These are phyloP conservation scores for Sequoia sempervirens DNA, from an alignment of 75 land plant genomes.

Conservation along the genomic window DNA sequence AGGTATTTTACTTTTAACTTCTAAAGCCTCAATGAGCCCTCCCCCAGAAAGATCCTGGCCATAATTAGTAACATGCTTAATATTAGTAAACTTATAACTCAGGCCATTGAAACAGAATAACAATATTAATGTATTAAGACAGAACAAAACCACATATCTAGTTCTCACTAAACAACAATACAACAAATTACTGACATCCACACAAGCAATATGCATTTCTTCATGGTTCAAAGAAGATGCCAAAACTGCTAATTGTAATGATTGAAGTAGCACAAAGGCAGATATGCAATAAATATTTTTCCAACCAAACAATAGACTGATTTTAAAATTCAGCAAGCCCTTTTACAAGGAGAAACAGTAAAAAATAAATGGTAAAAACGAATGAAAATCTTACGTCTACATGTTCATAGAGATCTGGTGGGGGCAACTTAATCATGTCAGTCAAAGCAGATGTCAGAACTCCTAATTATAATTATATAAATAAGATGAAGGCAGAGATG, in stretches of 20 bases:
- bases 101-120: background rate
- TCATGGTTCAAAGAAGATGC: background rate
- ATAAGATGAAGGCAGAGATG: background rate
- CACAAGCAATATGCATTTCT: background rate
- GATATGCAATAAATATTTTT: background rate
- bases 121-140: background rate
- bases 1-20: conserved; percentile 63
- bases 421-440: conserved; percentile 53
- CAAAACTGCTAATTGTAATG: background rate
- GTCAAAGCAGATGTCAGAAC: background rate
- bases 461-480: background rate
- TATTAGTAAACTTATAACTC: background rate
- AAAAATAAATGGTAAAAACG: background rate
- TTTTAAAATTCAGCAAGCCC: background rate
- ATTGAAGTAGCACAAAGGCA: background rate
- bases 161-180: background rate
- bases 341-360: background rate
- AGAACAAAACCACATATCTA: background rate
- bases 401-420: conserved; percentile 56
- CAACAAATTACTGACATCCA: background rate
- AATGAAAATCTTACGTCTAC: conserved; percentile 50
- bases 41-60: conserved; percentile 77
- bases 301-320: background rate
- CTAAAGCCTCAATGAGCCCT: conserved; percentile 59
- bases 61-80: conserved; percentile 2